Evolutionary conservation across 768 basidiomycete genomes (phyloP), one percentile per base, ranked within the genome.

Genomic region (Mycena haematopus): DNA sequence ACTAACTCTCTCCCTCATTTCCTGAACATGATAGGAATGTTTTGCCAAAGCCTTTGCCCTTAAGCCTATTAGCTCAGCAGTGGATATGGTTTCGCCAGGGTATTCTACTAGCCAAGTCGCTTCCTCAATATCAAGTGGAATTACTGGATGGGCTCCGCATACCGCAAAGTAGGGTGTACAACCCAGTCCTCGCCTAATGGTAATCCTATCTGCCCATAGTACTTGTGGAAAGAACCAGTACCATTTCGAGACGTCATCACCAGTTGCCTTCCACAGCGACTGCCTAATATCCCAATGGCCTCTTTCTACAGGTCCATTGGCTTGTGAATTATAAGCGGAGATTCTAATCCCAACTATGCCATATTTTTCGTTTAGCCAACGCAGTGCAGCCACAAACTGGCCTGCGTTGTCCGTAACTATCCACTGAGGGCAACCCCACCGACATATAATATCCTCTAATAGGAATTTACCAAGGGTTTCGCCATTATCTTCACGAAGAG

Each of bases 21-120:
- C 61, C 65, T 49, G 70, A 24, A 15, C 74, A 57, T 54, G 74
- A 68, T 4, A 58, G 24, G 25, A 66, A 59, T 33, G 63, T 44
- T 45, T 68, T 33, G 22, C 63, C 5, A 64, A 19, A 1, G 63
- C 63, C 1, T 38, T 57, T 2, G 70, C 63, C 1, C 63, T 24
- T 10, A 58, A 47, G 2, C 63, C 71, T 5, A 76, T 40, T 0
- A 76, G 60, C 0, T 75, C 71, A 1, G 29, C 24, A 5, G 67
- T 62, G 0, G 62, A 47, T 6, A 75, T 31, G 0, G 46, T 14
- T 0, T 14, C 11, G 4, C 64, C 49, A 19, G 69, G 60, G 1
- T 63, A 69, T 6, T 71, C 64, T 0, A 69, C 58, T 33, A 76
- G 50, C 51, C 73, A 77, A 2, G 72, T 74, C 0, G 72, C 68